Evolutionary conservation across 805 yeast genomes (phyloP), one percentile per base, ranked within the genome.

Genomic region (Kodamaea restingae): DNA sequence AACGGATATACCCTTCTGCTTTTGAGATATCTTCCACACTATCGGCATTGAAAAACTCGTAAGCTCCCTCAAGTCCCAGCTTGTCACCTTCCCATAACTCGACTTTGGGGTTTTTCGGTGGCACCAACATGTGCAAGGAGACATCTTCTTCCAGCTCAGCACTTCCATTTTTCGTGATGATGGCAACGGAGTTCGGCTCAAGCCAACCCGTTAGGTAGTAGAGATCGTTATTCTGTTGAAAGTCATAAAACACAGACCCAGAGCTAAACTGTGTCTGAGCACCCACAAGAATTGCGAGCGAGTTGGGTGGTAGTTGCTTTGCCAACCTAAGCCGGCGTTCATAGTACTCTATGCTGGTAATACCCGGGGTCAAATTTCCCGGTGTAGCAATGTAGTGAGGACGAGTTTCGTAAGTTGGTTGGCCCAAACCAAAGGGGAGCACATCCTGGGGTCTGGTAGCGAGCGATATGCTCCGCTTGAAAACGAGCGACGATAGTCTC

Each of bases 41-140:
- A 60, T 88, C 97, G 3, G 96, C 95, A 56, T 91, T 93, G 65
- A 93, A 93, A 33, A 81, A 78, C 36, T 88, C 91, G 29, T 62
- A 64, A 0, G 83, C 96, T 11, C 95, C 96, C 35, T 81, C 77
- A 3, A 81, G 72, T 1, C 99, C 99, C 12, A 95, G 83, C 50
- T 95, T 75, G 32, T 77, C 81, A 9, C 99, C 99, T 51, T 91
- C 97, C 99, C 99, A 93, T 46, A 83, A 78, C 61, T 93, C 98
- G 15, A 75, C 77, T 35, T 70, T 71, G 4, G 78, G 74, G 55
- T 90, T 84, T 55, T 84, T 83, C 11, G 88, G 88, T 2, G 88
- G 96, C 2, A 91, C 95, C 36, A 88, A 65, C 82, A 93, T 75
- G 50, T 86, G 91, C 47, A 85, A 76, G 7, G 73, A 57, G 25